Base-by-base conservation (phyloP, 2,329 filamentous ascomycete species). In the Cladosporium sp. region DNA sequence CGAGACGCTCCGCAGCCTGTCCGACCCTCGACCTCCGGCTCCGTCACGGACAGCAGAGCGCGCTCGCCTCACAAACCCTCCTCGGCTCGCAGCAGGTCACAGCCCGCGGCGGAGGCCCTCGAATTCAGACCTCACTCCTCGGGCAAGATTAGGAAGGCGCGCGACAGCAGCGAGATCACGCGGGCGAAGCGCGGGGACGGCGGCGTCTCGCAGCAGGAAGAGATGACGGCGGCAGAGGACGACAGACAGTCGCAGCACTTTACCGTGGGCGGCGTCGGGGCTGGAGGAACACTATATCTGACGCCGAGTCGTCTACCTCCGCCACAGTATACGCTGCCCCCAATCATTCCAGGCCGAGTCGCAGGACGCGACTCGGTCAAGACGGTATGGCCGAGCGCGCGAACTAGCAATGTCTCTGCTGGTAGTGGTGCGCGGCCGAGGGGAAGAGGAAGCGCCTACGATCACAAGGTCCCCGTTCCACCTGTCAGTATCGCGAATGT, bases 231-330 rank as follows among this genome's bases (percentile, higher is more conserved):
- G 35, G 49, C 49, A 42, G 49, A 52, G 19, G 58, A 61, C 40
- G 62, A 62, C 19, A 43, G 48, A 38, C 56, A 60, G 14, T 55
- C 63, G 18, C 65, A 70, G 53, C 68, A 72, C 53, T 76, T 75
- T 61, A 74, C 73, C 3, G 74, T 76, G 28, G 71, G 69, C 31
- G 76, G 76, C 60, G 70, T 77, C 46, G 67, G 67, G 14, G 70
- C 73, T 60, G 70, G 73, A 64, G 74, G 74, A 55, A 70, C 71
- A 49, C 70, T 77, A 49, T 76, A 76, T 59, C 67, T 76, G 53
- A 71, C 73, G 66, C 74, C 71, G 42, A 63, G 56, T 58, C 63
- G 63, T 40, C 52, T 61, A 44, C 56, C 59, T 13, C 52, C 52
- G 6, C 42, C 49, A 16, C 56, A 56, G 41, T 53, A 61, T 31